Percentiles rank a stretch among this genome's conserved stretches.
These are phyloP conservation scores for Chamaecrista fasciculata DNA, from an alignment of 306 rosid species.

Conservation along the genomic window DNA sequence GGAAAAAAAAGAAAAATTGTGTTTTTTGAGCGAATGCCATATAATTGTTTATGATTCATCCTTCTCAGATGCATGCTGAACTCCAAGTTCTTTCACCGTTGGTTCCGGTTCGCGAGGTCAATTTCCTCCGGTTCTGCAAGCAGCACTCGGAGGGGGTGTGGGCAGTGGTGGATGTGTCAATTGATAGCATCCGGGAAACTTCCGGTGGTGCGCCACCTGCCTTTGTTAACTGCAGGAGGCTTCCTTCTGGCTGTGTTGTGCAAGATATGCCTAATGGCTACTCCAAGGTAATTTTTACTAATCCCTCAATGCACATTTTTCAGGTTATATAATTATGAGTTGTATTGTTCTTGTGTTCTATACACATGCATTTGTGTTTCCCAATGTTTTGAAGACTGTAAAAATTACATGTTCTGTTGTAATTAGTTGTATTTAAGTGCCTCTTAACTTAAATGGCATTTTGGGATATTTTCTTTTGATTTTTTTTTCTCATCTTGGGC, in stretches of 20 bases:
- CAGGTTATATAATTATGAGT: neutral
- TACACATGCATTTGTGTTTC: neutral
- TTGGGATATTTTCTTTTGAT: too few relatives aligned
- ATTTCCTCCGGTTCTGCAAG: slow-evolving; percentile 89
- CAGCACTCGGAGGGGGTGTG: slow-evolving; percentile 96
- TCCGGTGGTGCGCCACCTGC: slow-evolving; percentile 50
- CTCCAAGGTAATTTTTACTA: slow-evolving; percentile 65
- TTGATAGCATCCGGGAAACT: slow-evolving; percentile 60
- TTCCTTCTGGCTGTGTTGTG: slow-evolving; percentile 95
- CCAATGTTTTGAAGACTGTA: slow-evolving; percentile 29
- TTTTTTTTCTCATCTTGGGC: too few relatives aligned
- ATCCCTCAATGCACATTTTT: neutral
- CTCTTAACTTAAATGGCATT: too few relatives aligned
- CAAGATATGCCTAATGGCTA: slow-evolving; percentile 99
- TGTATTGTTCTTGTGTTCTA: neutral
- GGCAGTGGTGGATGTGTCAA: slow-evolving; percentile 89
- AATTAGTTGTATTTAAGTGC: neutral
- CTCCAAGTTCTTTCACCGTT: slow-evolving; percentile 91
- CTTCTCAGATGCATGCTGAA: slow-evolving; percentile 93
- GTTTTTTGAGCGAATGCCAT: too few relatives aligned
- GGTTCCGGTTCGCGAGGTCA: slow-evolving; percentile 86
- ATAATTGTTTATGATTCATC: too few relatives aligned
- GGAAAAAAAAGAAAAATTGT: too few relatives aligned
- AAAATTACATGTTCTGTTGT: slow-evolving; percentile 28
- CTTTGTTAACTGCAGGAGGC: slow-evolving; percentile 70